Evolutionary conservation across 2,329 filamentous ascomycete genomes (phyloP).

Genomic region (Mollisiaceae sp.): DNA sequence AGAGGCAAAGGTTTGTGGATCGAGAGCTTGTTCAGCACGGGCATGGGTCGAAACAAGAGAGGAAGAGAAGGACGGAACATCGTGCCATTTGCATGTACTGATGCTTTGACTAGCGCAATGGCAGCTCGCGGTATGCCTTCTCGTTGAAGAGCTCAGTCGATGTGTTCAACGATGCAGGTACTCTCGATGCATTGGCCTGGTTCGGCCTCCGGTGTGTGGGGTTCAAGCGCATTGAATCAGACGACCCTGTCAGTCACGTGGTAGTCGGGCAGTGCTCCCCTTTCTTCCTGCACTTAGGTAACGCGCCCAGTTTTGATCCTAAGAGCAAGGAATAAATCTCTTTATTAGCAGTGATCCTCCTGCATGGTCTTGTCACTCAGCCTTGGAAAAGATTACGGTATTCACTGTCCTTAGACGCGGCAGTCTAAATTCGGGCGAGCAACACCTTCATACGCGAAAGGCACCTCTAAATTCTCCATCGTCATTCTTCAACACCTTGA

Average conservation of each 20-base stretch:
- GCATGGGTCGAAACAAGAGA: conserved; percentile 53
- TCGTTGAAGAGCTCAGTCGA: background rate
- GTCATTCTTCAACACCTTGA: conserved; percentile 28
- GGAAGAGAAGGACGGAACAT: conserved; percentile 58
- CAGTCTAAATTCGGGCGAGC: conserved; percentile 17
- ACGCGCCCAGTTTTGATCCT: no score
- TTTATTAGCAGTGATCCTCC: conserved; percentile 14
- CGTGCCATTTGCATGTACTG: conserved; percentile 11
- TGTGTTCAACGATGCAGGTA: conserved; percentile 1
- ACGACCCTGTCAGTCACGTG: background rate
- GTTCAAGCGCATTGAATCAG: background rate
- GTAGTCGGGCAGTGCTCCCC: background rate
- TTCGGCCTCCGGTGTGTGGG: background rate
- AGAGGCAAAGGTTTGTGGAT: conserved; percentile 58
- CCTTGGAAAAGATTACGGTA: conserved; percentile 12
- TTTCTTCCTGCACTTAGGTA: no score
- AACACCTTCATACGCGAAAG: conserved; percentile 19
- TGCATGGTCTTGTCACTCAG: conserved; percentile 20
- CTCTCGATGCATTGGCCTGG: background rate
- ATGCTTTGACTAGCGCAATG: background rate
- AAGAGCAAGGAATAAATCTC: background rate
- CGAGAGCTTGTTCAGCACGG: conserved; percentile 48
- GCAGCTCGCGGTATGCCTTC: background rate
- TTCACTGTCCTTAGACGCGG: conserved; percentile 1
- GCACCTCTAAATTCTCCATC: conserved; percentile 13